Evolutionary conservation across 2,329 filamentous ascomycete genomes (phyloP), one percentile per base, ranked within the genome.

Genomic region (Trichoderma gracile): DNA sequence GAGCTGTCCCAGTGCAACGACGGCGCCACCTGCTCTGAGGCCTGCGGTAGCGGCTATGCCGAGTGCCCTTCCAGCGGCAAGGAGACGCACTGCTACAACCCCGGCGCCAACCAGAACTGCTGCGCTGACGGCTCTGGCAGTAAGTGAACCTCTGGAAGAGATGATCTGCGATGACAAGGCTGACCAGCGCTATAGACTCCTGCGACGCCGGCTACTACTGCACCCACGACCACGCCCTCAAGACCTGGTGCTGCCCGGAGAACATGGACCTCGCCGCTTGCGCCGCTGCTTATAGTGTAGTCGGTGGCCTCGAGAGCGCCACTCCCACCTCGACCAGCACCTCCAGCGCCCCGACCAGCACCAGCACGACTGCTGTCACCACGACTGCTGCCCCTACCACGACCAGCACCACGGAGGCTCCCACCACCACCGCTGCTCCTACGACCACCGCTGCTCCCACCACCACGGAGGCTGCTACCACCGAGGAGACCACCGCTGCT

Each of bases 141-240:
- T 86, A 78, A 72, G 82, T 81, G 49, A 33, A 52, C 1, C n/a
- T n/a, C 8, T 3, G 15, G 6, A 12, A 19, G 27, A 8, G 21
- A 46, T 17, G 17, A 23, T 19, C 5, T 49, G 14, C 3, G 38
- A 33, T 30, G 12, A n/a, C 25, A 27, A 15, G 8, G n/a, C 54
- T 59, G 40, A 63, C 52, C 54, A 59, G 23, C 38, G 2, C 17
- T 40, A 30, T 59, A 87, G 85, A 86, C 75, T 84, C 86, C 38
- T 89, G 86, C 73, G 81, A 85, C 38, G 73, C 76, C 17, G 85
- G 84, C 56, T 89, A 83, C 78, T 89, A 84, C 79, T 89, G 87
- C 78, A 81, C 84, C n/a, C 78, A 81, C 68, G 81, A 87, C 72
- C 73, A 75, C 59, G 70, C 74, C 50, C 74, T 76, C 61, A 76